Percentiles rank a stretch among this genome's conserved stretches.
These are phyloP conservation scores for Rhizodiscina lignyota DNA, from an alignment of 495 filamentous ascomycete genomes.

Conservation along the genomic window DNA sequence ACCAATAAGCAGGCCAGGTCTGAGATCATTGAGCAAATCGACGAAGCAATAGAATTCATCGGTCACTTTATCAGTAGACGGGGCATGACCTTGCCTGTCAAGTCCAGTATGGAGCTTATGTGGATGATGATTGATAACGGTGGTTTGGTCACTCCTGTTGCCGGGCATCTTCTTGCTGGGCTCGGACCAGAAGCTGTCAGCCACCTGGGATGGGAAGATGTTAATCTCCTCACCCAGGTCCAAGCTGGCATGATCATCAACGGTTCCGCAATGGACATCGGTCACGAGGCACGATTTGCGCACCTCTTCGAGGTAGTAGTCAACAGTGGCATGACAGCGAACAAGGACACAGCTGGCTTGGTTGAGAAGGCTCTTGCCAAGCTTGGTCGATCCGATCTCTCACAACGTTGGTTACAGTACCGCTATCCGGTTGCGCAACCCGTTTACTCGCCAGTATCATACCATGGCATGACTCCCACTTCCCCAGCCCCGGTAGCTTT, in stretches of 20 bases:
- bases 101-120: constrained; percentile 41
- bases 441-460: constrained; percentile 14
- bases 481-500: constrained; percentile 27
- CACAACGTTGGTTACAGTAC: constrained; percentile 39
- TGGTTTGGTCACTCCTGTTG: constrained; percentile 40
- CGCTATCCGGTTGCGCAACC: constrained; percentile 19
- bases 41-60: constrained; percentile 73
- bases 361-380: constrained; percentile 41
- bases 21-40: constrained; percentile 61
- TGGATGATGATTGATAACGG: constrained; percentile 64
- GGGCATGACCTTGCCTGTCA: constrained; percentile 29
- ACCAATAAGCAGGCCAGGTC: constrained; percentile 20
- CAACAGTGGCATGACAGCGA: constrained; percentile 29
- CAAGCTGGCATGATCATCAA: constrained; percentile 44
- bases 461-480: constrained; percentile 21
- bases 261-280: constrained; percentile 29
- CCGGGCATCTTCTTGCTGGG: constrained; percentile 43
- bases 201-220: constrained; percentile 36
- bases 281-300: constrained; percentile 40
- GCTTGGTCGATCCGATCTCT: constrained; percentile 38
- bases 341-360: constrained; percentile 31
- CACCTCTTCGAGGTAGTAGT: constrained; percentile 41
- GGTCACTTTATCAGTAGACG: constrained; percentile 34
- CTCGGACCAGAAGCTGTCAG: constrained; percentile 41
- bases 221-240: constrained; percentile 43